These are phyloP conservation scores for sorghum (Sorghum bicolor) DNA, from an alignment of 176 grass and related monocot species.

Conservation along the genomic window Sorghum_bicolor_NCBIv3 NC_012871.2:70229001-70229500, in stretches of 20 bases:
- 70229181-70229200: not conserved
- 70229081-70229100: conserved; percentile 18
- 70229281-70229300: conserved; percentile 35
- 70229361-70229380: conserved; percentile 92
- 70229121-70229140: not conserved
- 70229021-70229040: conserved; percentile 53
- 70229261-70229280: conserved; percentile 24
- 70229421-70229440: conserved; percentile 90
- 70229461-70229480: conserved; percentile 46
- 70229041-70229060: conserved; percentile 35
- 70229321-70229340: conserved; percentile 48
- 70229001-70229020: conserved; percentile 50
- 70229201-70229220: conserved; percentile 21
- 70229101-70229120: not conserved
- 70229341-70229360: conserved; percentile 90
- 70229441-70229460: conserved; percentile 62
- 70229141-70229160: not conserved
- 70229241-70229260: not conserved
- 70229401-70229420: conserved; percentile 84
- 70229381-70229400: conserved; percentile 90
- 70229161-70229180: not conserved
- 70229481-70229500: conserved; percentile 26
- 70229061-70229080: conserved; percentile 40
- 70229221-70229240: not conserved
- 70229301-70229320: conserved; percentile 40